Conservation (phyloP, 306 rosid genomes). For the Argentina anserina region DNA sequence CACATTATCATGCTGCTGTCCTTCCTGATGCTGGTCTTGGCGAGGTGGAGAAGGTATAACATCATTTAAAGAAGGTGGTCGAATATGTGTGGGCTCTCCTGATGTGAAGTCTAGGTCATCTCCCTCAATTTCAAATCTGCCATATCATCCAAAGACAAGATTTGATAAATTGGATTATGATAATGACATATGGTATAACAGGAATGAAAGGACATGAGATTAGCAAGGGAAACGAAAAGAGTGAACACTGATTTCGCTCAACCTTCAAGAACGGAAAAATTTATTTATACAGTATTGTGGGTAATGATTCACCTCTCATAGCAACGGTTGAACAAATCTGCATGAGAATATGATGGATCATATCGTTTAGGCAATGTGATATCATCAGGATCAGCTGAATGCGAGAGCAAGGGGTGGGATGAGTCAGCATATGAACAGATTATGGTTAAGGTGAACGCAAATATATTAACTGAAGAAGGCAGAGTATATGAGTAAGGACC, state of each 20-base stretch:
- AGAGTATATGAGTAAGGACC: conserved; percentile 39
- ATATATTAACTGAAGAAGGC: neutral
- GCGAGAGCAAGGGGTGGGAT: neutral
- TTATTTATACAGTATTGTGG: neutral
- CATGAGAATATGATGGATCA: conserved; percentile 40
- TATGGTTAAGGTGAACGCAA: conserved; percentile 2
- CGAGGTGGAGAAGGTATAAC: conserved; percentile 53
- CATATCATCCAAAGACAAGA: conserved; percentile 14
- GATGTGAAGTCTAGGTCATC: conserved; percentile 48
- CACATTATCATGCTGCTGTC: conserved; percentile 22
- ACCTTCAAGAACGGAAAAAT: too few species aligned
- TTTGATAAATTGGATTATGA: neutral
- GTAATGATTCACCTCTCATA: conserved; percentile 56
- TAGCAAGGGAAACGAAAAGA: too few species aligned
- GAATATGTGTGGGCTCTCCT: conserved; percentile 40
- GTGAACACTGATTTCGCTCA: too few species aligned
- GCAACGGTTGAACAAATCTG: conserved; percentile 31
- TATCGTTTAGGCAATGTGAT: conserved; percentile 60
- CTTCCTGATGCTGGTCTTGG: conserved; percentile 39
- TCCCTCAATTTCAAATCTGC: conserved; percentile 74
- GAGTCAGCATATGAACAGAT: conserved; percentile 22
- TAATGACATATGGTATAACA: neutral
- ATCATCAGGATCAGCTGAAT: conserved; percentile 60
- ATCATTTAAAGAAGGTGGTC: conserved; percentile 12
- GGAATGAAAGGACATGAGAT: too few species aligned